phyloP scores from a whole-genome alignment of 2,329 filamentous ascomycete species.

The Aureobasidium namibiae region DNA sequence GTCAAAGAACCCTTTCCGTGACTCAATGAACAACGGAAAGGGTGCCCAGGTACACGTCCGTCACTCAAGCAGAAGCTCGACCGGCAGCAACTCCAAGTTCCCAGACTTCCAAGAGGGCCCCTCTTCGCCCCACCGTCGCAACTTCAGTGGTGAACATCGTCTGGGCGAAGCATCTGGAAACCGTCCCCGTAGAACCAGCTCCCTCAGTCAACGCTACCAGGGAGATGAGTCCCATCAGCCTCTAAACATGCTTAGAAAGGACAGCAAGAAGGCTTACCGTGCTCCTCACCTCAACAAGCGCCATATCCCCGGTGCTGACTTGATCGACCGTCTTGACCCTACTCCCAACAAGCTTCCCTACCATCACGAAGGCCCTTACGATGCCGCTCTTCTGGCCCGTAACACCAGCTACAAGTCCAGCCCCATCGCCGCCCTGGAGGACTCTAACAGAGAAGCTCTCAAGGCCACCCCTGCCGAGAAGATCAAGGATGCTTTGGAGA shows the following conservation, averaged over 20 bases:
- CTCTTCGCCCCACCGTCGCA: constrained; percentile 16
- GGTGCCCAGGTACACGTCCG: constrained; percentile 12
- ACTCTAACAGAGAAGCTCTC: constrained; percentile 67
- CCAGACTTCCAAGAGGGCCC: constrained; percentile 39
- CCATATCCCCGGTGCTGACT: constrained; percentile 61
- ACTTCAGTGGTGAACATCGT: constrained; percentile 9
- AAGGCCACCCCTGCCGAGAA: constrained; percentile 73
- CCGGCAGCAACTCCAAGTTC: constrained; percentile 46
- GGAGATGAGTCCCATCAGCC: constrained; percentile 59
- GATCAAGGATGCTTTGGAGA: constrained; percentile 62
- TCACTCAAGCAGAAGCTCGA: constrained; percentile 35
- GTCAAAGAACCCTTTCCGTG: constrained; percentile 38
- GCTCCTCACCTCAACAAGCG: constrained; percentile 58
- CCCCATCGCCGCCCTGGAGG: constrained; percentile 67
- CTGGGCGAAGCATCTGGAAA: constrained; percentile 14
- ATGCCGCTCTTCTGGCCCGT: constrained; percentile 67
- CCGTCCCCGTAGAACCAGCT: constrained; percentile 38
- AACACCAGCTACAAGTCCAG: constrained; percentile 57
- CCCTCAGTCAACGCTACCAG: constrained; percentile 52
- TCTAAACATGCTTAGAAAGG: constrained; percentile 56
- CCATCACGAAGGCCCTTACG: constrained; percentile 86
- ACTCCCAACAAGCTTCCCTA: constrained; percentile 57
- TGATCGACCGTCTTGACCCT: constrained; percentile 71
- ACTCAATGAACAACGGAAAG: constrained; percentile 14
- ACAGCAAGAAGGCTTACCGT: constrained; percentile 58